These are phyloP conservation scores for Macadamia integrifolia DNA, from an alignment of 164 flowering plant genomes.

Conservation along the genomic window DNA sequence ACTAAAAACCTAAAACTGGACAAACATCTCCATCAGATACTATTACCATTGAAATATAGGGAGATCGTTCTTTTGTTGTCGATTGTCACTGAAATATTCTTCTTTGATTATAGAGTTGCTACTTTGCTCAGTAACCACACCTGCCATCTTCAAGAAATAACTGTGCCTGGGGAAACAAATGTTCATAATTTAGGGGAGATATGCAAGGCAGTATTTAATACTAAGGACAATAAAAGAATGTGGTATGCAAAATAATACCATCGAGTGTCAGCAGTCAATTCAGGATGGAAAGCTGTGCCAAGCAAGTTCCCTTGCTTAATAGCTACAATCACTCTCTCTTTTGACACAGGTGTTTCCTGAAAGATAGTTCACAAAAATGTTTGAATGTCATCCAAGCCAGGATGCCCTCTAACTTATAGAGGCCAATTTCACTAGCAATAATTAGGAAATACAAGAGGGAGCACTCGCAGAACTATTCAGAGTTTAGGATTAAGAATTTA, in stretches of 20 bases:
- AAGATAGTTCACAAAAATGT: background rate
- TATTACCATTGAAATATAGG: constrained; percentile 41
- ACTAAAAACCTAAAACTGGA: background rate
- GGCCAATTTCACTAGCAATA: background rate
- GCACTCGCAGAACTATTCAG: background rate
- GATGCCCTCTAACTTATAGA: background rate
- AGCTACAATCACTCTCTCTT: constrained; percentile 77
- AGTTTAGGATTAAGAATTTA: too few relatives aligned
- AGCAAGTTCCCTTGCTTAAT: constrained; percentile 88
- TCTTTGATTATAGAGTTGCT: constrained; percentile 20
- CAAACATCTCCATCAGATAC: background rate
- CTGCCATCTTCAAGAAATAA: constrained; percentile 80
- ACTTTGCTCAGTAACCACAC: constrained; percentile 32
- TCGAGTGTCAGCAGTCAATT: constrained; percentile 83
- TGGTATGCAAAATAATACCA: constrained; percentile 40
- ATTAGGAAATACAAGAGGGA: background rate
- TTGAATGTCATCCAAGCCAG: background rate
- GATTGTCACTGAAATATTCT: constrained; percentile 10
- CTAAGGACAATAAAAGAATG: background rate
- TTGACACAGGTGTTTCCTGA: constrained; percentile 42
- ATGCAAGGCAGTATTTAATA: background rate
- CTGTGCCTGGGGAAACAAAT: constrained; percentile 65
- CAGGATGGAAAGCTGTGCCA: constrained; percentile 95
- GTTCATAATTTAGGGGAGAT: background rate
- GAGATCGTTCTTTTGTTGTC: constrained; percentile 37